Base-by-base conservation (phyloP, 2,329 filamentous ascomycete genomes). In the Juglanconis juglandina region DNA sequence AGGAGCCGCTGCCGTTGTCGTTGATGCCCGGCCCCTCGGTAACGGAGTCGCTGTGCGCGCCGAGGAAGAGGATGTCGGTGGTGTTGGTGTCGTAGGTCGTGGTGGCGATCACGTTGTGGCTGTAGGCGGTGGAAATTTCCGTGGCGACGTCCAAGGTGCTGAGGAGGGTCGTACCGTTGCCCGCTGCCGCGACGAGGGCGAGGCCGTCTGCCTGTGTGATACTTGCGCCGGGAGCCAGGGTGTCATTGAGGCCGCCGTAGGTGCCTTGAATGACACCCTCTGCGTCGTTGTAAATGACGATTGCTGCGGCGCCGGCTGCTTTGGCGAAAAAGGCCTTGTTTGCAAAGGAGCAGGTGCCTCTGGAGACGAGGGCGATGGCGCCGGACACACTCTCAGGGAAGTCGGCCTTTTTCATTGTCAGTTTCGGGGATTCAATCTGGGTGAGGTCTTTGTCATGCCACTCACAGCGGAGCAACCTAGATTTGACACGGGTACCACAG, bases 221-320 rank as follows among this genome's bases (percentile, higher is more conserved):
- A 24, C 24, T 24, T 24, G 24, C 24, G 24, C 24, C 24, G 24
- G 24, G 24, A 24, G 24, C 24, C 24, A 24, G 24, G 24, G 24
- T 24, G 1, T 24, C 24, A 24, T 24, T 24, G 24, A 24, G 24
- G 24, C 24, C 24, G 24, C 24, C 24, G 24, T 24, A 24, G 24
- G 24, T 24, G 24, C 24, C 24, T 24, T 24, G 24, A 1, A 77
- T 59, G 3, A 70, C 60, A 2, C 83, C 85, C 0, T 77, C 71
- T 3, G 75, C 79, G 62, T 88, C 88, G 76, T 89, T 88, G 73
- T 87, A 88, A 61, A 89, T 76, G 56, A 89, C 68, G 1, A 79
- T 80, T 1, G 75, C 87, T 0, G 71, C 69, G 1, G 87, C 87
- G 17, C 86, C 84, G 1, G 86, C 84, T 0, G 71, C 68, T 60